Base-by-base conservation (phyloP, 345 rosid genomes). In the Eucalyptus paniculata region DNA sequence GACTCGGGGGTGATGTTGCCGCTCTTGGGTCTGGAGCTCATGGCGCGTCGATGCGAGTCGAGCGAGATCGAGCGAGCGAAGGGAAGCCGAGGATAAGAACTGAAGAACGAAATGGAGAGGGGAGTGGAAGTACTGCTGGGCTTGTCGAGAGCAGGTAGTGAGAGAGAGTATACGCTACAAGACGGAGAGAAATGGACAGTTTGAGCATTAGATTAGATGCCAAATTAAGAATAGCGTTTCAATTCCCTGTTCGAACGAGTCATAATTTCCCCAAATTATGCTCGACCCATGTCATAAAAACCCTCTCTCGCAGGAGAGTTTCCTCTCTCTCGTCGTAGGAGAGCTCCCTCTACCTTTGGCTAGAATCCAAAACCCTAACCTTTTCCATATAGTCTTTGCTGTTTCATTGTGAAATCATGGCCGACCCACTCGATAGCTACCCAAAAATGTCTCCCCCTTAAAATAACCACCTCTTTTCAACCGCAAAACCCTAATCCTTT, bases 1-100 rank as follows among this genome's bases (percentile, higher is more conserved):
- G 92, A 87, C 86, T 24, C 86, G 44, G 49, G 26, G 88, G 80
- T 88, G 19, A 53, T 72, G 10, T n/a, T 69, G 88, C 56, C 53
- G 88, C 56, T 62, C 69, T 37, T 88, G 65, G 90, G 80, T 86
- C 87, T 92, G 77, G 93, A 60, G 90, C 85, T 90, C 95, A 90
- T 90, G 88, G 87, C n/a, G 87, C 83, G 28, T 6, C 50, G 58
- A 50, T 23, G 60, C 21, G 87, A 53, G 53, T 15, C 24, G 90
- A 69, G 86, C 34, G 50, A 54, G 72, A n/a, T 26, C 44, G 19
- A 26, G 49, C 49, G 40, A 67, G 42, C 4, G 80, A 18, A 72
- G 44, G 81, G 81, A 18, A 72, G 82, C 82, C 44, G 1, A 72
- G 26, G 82, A 19, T 37, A 72, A 72, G 82, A 37, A 7, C 45